Base-by-base conservation (phyloP, 2,329 filamentous ascomycete genomes). In the Coniosporium tulheliwenetii region DNA sequence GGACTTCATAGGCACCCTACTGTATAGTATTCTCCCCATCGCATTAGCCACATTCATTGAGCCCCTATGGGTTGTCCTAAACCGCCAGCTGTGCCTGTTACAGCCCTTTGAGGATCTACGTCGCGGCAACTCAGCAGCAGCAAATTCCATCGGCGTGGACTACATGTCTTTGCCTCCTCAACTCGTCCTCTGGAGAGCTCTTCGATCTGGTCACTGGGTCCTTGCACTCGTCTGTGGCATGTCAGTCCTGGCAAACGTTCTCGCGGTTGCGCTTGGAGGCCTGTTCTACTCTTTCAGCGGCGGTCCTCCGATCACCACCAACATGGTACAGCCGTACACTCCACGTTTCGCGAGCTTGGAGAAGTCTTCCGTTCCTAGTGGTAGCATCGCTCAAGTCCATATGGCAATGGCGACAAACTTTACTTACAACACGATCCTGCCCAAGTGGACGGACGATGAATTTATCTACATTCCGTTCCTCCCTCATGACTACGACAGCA, bases 81-180 rank as follows among this genome's bases (percentile, higher is more conserved):
- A 74, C 35, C 60, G 74, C 0, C 41, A 70, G 0, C 46, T 75
- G 0, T 76, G 71, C 34, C 49, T 75, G 8, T 45, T 79, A 0
- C 67, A 75, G 29, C 75, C 75, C 0, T 68, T 75, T 13, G 60
- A 69, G 2, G 63, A 71, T 10, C 53, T 79, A 0, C 59, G 61
- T 14, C 43, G 48, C 5, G 65, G 69, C 0, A 56, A 61, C 7
- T 58, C 64, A 0, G 39, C 43, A 1, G 45, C 61, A 0, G 41
- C 41, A 2, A 44, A 46, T 1, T 59, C 61, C 0, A 52, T 58
- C 0, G 63, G 69, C 0, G 44, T 72, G 0, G 50, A 69, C 2
- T 79, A 78, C 40, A 68, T 63, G 0, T 70, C 73, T 0, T 43
- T 77, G 0, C 75, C 75, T 0, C 73, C 75, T 0, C 71, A 75